These are phyloP conservation scores for thale cress (Arabidopsis thaliana) DNA, from an alignment of 345 rosid species.

Conservation along the genomic window TAIR10.1 NC_003076.8:22156001-22156500, in stretches of 20 bases:
- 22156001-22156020: too few relatives aligned
- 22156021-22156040: too few relatives aligned
- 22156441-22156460: conserved; percentile 31
- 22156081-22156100: neutral
- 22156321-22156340: too few relatives aligned
- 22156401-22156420: neutral
- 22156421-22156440: conserved; percentile 17
- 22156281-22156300: too few relatives aligned
- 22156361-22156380: neutral
- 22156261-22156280: too few relatives aligned
- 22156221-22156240: too few relatives aligned
- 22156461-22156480: conserved; percentile 34
- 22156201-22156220: neutral
- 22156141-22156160: neutral
- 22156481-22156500: neutral
- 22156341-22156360: neutral
- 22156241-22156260: too few relatives aligned
- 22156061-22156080: too few relatives aligned
- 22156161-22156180: neutral
- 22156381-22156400: neutral
- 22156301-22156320: neutral
- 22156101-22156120: neutral
- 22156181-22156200: neutral
- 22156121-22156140: neutral
- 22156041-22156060: neutral